Evolutionary conservation across 2,329 filamentous ascomycete species (phyloP).

Genomic region (Fusarium veterinarium): DNA sequence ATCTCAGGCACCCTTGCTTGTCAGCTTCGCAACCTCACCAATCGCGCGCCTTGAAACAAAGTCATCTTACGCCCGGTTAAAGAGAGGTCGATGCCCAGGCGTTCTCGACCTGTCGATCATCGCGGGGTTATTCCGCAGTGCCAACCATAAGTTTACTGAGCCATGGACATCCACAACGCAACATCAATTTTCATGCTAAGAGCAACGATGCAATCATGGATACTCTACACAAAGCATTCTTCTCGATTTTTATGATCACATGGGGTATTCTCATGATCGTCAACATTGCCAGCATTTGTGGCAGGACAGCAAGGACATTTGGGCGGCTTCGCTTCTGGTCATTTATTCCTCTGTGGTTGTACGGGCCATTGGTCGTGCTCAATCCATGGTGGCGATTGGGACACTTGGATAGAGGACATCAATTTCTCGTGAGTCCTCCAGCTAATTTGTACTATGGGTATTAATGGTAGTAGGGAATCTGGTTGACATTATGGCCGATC

Average conservation of each 20-base stretch:
- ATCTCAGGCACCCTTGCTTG: neutral
- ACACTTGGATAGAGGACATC: neutral
- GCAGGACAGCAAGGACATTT: neutral
- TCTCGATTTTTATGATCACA: constrained; percentile 17
- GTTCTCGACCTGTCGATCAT: constrained; percentile 12
- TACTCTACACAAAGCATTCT: constrained; percentile 14
- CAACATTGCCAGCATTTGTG: neutral
- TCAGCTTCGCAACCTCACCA: constrained; percentile 4
- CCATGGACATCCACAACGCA: neutral
- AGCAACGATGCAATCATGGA: neutral
- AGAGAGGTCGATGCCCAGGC: neutral
- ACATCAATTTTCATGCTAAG: neutral
- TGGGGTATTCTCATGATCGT: neutral
- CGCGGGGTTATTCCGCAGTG: constrained; percentile 2
- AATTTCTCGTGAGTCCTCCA: constrained; percentile 1
- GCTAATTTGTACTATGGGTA: rapidly evolving
- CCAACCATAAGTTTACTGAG: neutral
- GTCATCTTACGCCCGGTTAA: constrained; percentile 9
- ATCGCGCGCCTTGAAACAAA: constrained; percentile 1
- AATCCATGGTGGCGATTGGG: constrained; percentile 2
- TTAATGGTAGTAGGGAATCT: neutral
- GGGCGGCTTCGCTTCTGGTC: constrained; percentile 16
- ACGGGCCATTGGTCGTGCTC: neutral
- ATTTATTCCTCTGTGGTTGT: neutral
- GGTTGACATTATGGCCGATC: constrained; percentile 17